These are phyloP conservation scores for Candida glucosophila DNA, from an alignment of 1,139 yeast species.

Conservation along the genomic window DNA sequence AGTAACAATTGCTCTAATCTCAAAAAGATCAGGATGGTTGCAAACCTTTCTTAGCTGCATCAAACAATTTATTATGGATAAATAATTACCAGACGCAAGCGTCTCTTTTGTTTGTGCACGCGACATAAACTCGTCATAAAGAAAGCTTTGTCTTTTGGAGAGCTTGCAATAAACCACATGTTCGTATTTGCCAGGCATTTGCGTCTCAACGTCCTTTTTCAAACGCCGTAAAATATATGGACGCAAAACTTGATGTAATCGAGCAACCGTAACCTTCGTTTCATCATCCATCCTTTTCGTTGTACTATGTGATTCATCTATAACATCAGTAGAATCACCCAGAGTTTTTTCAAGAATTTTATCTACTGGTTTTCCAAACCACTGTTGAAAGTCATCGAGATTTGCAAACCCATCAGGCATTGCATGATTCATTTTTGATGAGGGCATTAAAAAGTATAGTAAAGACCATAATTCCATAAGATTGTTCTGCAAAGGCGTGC, in stretches of 20 bases:
- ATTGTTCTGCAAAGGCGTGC: constrained; percentile 92
- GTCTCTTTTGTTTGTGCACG: constrained; percentile 94
- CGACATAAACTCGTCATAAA: constrained; percentile 96
- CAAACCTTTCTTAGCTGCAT: constrained; percentile 98
- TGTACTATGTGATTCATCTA: constrained; percentile 29
- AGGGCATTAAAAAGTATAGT: constrained; percentile 91
- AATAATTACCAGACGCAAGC: constrained; percentile 85
- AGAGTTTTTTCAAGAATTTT: constrained; percentile 66
- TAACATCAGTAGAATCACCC: constrained; percentile 28
- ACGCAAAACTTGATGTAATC: constrained; percentile 86
- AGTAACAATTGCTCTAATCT: constrained; percentile 89
- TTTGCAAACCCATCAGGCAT: constrained; percentile 98
- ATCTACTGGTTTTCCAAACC: constrained; percentile 98
- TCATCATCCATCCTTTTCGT: constrained; percentile 46
- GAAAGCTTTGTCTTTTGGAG: constrained; percentile 83
- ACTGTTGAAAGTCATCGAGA: constrained; percentile 88
- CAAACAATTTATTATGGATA: constrained; percentile 91
- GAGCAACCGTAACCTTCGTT: constrained; percentile 75
- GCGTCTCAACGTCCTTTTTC: constrained; percentile 95
- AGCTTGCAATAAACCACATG: constrained; percentile 88
- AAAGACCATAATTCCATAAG: constrained; percentile 92
- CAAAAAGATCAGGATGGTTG: constrained; percentile 95
- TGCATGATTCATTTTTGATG: constrained; percentile 55
- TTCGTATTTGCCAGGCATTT: constrained; percentile 97
- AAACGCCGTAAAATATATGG: constrained; percentile 88